Base-by-base conservation (phyloP, 2,329 filamentous ascomycete species). In the Arthrobotrys conoides region DNA sequence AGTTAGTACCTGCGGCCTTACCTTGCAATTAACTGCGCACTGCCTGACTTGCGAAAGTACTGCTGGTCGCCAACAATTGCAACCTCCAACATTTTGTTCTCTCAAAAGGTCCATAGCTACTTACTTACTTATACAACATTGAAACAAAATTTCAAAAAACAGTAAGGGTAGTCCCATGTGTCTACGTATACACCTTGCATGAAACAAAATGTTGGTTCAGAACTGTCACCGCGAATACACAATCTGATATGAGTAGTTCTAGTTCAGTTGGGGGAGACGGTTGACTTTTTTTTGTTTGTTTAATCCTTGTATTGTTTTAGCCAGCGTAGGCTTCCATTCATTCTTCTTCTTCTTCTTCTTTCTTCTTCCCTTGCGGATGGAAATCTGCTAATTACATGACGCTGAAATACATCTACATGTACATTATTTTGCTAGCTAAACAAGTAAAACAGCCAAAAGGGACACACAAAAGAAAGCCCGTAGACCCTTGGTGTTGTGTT, bases 341-440 rank as follows among this genome's bases (percentile, higher is more conserved):
- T 76, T 64, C 68, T 69, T 48, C 57, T 38, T 63, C 51, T 55
- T 41, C 46, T 20, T 63, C 38, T 36, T 66, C 36, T 22, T 30
- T 20, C 49, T 18, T 71, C 55, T 53, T 38, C 27, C 22, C 53
- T 67, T 46, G 63, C 64, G 20, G 41, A 61, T 30, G 66, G 20
- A 49, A 72, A 71, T 41, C 20, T 67, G 36, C 44, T 77, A 76
- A 64, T 57, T 72, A 71, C 53, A 78, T 69, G 71, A 69, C 48
- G 70, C 46, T 77, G 69, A 69, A 66, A 73, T 73, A 73, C 61
- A 73, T 67, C 70, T 73, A 73, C 70, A 73, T 64, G 57, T 66
- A 68, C 71, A 68, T 68, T 68, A 48, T 48, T 49, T n/a, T 18
- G 51, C 41, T 44, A 49, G 22, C 20, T 24, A 51, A 51, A 51